Conservation (phyloP, 371 early-diverging fungal species). For the Lichtheimia ornata region DNA sequence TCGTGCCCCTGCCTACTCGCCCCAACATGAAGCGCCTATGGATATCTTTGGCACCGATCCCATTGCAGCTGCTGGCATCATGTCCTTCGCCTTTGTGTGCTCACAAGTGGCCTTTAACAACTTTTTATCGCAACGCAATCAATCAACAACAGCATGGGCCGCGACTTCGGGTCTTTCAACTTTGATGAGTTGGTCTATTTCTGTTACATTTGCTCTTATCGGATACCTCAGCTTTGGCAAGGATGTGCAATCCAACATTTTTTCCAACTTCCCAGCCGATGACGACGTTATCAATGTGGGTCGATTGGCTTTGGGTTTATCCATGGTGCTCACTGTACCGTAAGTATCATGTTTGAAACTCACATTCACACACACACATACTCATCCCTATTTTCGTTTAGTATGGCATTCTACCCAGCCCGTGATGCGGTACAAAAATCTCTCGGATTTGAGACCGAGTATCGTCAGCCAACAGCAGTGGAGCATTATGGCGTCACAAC, state of each 20-base stretch:
- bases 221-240: conserved; percentile 60
- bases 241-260: conserved; percentile 58
- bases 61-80: conserved; percentile 60
- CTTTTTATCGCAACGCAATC: conserved; percentile 49
- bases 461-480: conserved; percentile 36
- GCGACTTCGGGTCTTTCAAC: conserved; percentile 50
- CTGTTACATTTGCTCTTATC: conserved; percentile 59
- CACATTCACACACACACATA: background rate
- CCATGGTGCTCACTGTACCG: conserved; percentile 60
- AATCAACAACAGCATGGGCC: conserved; percentile 46
- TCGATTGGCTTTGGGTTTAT: conserved; percentile 52
- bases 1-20: conserved; percentile 54
- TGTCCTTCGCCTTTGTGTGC: conserved; percentile 66
- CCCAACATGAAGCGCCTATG: conserved; percentile 52
- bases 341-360: conserved; percentile 21
- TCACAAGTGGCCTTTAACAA: conserved; percentile 61
- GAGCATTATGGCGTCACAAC: conserved; percentile 52
- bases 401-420: conserved; percentile 61
- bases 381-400: conserved; percentile 6
- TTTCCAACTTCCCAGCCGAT: conserved; percentile 56
- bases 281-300: conserved; percentile 57
- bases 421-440: conserved; percentile 56
- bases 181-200: conserved; percentile 49
- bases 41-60: conserved; percentile 50
- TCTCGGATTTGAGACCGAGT: conserved; percentile 50